Evolutionary conservation across 306 rosid genomes (phyloP), one percentile per base, ranked within the genome.

Genomic region (barrel medic (Medicago truncatula)): DNA sequence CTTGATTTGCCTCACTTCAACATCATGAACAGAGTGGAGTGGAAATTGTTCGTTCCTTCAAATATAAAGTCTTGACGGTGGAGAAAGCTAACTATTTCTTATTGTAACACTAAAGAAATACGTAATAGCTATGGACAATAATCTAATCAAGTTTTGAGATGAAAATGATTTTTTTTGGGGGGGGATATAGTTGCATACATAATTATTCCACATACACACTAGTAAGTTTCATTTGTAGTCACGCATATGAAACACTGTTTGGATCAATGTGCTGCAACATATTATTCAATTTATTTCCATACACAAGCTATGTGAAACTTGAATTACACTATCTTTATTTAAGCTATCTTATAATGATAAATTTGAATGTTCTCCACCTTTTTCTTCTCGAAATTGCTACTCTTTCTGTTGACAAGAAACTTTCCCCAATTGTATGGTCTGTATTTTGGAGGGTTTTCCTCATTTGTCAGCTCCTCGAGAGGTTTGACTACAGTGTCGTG

Each of bases 341-440:
- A 65, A 16, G 38, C 6, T 43, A 75, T 5, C 17, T 76, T 64
- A 54, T 18, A 87, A 75, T 88, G 60, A 49, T 60, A 47, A 59
- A 89, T 80, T 60, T 87, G 91, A 69, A 89, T 25, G 49, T 84
- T 91, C 7, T 84, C 90, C 4, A 14, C 85, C 21, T 83, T 43
- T 3, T 76, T 82, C 49, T 89, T 86, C 88, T 77, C 17, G 52
- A 79, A 89, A 36, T 85, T 87, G 44, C 86, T 72, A 23, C 20
- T 38, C 39, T 15, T 72, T 77, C 88, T 82, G 69, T 14, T 70
- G 16, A 71, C 43, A 4, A 74, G 50, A 28, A 80, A 91, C 82
- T 86, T 91, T 10, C 95, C 95, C 89, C 86, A 89, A 39, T 34
- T 82, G 82, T 85, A 89, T 11, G 89, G 71, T 74, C 74, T 80